Evolutionary conservation across 2,329 filamentous ascomycete genomes (phyloP).

Genomic region (Fonsecaea erecta): DNA sequence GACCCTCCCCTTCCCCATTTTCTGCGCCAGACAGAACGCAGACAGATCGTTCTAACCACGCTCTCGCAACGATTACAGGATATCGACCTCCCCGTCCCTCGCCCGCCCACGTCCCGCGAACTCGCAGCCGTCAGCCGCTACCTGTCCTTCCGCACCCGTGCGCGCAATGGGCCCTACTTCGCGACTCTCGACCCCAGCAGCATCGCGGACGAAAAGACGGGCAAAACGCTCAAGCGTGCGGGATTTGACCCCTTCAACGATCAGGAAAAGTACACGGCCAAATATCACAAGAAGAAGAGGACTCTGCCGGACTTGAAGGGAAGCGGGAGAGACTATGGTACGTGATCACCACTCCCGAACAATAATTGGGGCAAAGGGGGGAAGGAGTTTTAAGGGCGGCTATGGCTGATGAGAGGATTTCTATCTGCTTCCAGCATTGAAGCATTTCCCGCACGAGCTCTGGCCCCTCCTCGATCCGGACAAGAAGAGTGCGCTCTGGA

Average conservation of each 20-base stretch:
- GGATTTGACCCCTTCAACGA: conserved; percentile 66
- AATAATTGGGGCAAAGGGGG: neutral
- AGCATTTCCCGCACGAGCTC: conserved; percentile 64
- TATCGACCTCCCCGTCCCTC: conserved; percentile 29
- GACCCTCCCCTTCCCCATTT: neutral
- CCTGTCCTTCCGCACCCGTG: conserved; percentile 57
- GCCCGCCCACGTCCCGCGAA: conserved; percentile 44
- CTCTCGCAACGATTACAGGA: conserved; percentile 5
- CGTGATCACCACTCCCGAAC: conserved; percentile 32
- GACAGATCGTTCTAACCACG: neutral
- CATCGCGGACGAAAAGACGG: conserved; percentile 48
- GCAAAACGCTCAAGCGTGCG: conserved; percentile 47
- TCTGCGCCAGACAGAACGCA: neutral
- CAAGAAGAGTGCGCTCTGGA: conserved; percentile 45
- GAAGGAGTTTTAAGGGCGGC: no score
- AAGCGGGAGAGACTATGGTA: conserved; percentile 60
- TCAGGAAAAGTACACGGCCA: conserved; percentile 62
- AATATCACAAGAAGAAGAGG: conserved; percentile 62
- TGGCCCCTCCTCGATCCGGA: conserved; percentile 59
- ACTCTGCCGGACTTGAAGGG: conserved; percentile 56
- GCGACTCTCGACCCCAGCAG: conserved; percentile 54
- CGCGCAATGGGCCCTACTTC: conserved; percentile 66
- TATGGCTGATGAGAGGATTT: neutral
- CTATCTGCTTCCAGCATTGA: conserved; percentile 48
- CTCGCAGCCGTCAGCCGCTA: conserved; percentile 55